These are phyloP conservation scores for Papiliotrema laurentii DNA, from an alignment of 1,284 basidiomycete genomes.

Conservation along the genomic window DNA sequence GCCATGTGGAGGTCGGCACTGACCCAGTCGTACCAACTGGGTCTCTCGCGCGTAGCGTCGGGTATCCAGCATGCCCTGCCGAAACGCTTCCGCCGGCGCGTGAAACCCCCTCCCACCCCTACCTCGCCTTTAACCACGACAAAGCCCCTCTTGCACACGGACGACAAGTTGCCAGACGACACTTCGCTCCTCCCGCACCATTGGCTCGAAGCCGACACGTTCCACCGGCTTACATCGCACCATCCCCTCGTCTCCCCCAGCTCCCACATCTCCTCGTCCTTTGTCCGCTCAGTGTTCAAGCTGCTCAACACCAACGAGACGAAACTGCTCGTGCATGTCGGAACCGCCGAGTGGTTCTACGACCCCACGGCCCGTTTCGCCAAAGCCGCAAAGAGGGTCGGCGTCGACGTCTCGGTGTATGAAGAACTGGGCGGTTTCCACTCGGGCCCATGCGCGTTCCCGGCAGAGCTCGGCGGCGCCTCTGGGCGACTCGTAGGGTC, in stretches of 20 bases:
- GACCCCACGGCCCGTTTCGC: slow-evolving; percentile 3
- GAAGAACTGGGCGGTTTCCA: slow-evolving; percentile 12
- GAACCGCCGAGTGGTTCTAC: slow-evolving; percentile 19
- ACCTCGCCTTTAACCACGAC: too few relatives aligned
- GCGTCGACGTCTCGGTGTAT: slow-evolving; percentile 6
- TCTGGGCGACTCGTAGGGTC: slow-evolving; percentile 6
- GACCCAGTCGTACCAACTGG: not conserved
- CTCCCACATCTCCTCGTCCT: slow-evolving; percentile 7
- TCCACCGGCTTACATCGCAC: slow-evolving; percentile 10
- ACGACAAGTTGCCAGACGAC: not conserved
- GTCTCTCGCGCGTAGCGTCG: not conserved
- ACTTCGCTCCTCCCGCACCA: not conserved
- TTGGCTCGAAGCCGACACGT: slow-evolving; percentile 8
- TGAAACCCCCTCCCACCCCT: not conserved
- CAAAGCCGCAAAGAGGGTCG: slow-evolving; percentile 1
- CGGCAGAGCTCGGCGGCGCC: slow-evolving; percentile 9
- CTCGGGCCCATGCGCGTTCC: slow-evolving; percentile 10
- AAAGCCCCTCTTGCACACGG: not conserved
- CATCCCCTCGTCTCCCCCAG: slow-evolving; percentile 17
- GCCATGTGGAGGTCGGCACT: not conserved
- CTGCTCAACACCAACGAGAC: slow-evolving; percentile 2
- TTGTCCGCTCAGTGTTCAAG: slow-evolving; percentile 4
- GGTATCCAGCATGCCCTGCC: not conserved
- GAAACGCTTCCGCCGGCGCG: not conserved
- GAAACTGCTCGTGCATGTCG: slow-evolving; percentile 9